phyloP scores from a whole-genome alignment of 257 asterid species.

The Apocynum venetum region DNA sequence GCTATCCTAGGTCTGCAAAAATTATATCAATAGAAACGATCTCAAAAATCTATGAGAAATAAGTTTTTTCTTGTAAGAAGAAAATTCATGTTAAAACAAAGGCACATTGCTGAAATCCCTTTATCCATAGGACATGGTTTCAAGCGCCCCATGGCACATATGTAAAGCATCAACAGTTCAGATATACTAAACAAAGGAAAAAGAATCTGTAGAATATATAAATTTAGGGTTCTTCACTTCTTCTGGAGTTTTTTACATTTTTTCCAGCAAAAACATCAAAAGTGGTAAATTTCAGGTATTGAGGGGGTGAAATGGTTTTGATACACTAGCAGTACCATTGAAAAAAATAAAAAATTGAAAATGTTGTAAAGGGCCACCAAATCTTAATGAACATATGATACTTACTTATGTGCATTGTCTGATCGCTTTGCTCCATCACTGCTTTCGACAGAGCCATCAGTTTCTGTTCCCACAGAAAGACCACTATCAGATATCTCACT shows the following conservation, averaged over 20 bases:
- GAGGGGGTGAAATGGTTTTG: too few relatives aligned
- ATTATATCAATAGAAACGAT: not conserved
- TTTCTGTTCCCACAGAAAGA: constrained; percentile 44
- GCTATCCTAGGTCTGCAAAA: constrained; percentile 27
- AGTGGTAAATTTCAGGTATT: too few relatives aligned
- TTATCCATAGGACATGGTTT: not conserved
- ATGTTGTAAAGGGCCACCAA: not conserved
- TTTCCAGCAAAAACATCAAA: too few relatives aligned
- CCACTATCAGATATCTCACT: constrained; percentile 25
- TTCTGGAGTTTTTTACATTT: too few relatives aligned
- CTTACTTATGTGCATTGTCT: constrained; percentile 31
- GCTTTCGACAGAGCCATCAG: constrained; percentile 37
- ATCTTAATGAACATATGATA: not conserved
- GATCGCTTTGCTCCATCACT: constrained; percentile 27
- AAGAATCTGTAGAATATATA: not conserved
- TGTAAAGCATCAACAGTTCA: not conserved
- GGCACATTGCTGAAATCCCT: not conserved
- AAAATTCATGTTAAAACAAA: not conserved
- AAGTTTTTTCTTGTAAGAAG: not conserved
- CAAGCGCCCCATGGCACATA: not conserved
- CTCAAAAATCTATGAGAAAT: not conserved
- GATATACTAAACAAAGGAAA: not conserved
- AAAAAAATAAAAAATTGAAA: not conserved
- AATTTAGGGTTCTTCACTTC: not conserved
- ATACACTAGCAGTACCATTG: too few relatives aligned